Percentiles rank a stretch among this genome's conserved stretches.
Evolutionary conservation across 768 basidiomycete genomes (phyloP).

Genomic region (Phlebiopsis gigantea): DNA sequence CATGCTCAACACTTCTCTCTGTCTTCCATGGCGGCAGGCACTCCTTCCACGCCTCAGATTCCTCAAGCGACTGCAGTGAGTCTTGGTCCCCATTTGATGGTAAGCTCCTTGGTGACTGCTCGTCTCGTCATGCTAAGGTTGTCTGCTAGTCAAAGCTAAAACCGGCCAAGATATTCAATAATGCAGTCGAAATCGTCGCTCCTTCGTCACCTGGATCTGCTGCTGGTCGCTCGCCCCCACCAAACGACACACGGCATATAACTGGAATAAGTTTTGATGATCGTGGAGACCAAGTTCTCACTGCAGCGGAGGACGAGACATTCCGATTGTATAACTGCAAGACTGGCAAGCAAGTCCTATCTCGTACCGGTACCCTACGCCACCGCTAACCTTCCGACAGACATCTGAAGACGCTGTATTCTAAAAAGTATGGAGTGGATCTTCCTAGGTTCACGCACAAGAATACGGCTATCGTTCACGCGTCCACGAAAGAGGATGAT

Average conservation of each 20-base stretch:
- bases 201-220: conserved; percentile 40
- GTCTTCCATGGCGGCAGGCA: conserved; percentile 1
- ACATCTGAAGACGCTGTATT: conserved; percentile 71
- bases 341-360: conserved; percentile 83
- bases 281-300: conserved; percentile 79
- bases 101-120: neutral
- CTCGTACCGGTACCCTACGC: conserved; percentile 5
- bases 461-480: conserved; percentile 76
- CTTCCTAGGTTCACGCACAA: conserved; percentile 94
- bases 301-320: conserved; percentile 87
- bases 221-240: conserved; percentile 22
- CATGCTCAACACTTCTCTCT: neutral
- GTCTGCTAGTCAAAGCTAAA: conserved; percentile 66
- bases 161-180: conserved; percentile 85
- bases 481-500: conserved; percentile 94
- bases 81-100: conserved; percentile 29
- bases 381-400: conserved; percentile 34
- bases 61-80: conserved; percentile 14
- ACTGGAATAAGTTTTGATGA: conserved; percentile 92
- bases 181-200: conserved; percentile 59
- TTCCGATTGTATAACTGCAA: conserved; percentile 87
- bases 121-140: neutral
- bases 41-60: conserved; percentile 2
- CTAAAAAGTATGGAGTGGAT: conserved; percentile 96
- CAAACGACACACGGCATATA: conserved; percentile 61